Percentiles rank a stretch among this genome's conserved stretches.
These are phyloP conservation scores for Brassica rapa DNA, from an alignment of 345 rosid species.

Conservation along the genomic window DNA sequence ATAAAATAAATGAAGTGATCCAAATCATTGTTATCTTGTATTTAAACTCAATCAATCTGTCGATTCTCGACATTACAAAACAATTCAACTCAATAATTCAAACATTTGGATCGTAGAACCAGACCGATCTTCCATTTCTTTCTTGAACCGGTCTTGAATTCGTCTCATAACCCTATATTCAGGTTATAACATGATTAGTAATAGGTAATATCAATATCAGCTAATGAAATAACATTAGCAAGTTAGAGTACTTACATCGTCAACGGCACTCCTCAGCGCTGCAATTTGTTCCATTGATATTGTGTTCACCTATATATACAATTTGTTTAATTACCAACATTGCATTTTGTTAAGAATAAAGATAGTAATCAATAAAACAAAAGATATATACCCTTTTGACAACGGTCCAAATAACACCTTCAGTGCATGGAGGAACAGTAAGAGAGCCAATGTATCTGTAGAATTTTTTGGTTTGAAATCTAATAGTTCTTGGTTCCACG, in stretches of 20 bases:
- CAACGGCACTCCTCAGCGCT: slow-evolving; percentile 52
- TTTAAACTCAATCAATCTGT: not conserved
- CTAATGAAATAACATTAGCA: not conserved
- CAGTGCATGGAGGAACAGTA: slow-evolving; percentile 72
- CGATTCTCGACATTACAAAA: slow-evolving; percentile 12
- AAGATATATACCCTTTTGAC: slow-evolving; percentile 43
- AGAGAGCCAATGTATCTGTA: slow-evolving; percentile 73
- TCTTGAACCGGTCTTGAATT: slow-evolving; percentile 72
- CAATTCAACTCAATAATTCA: not conserved
- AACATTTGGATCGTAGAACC: slow-evolving; percentile 42
- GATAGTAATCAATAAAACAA: not conserved
- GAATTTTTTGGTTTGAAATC: slow-evolving; percentile 54
- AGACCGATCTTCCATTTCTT: slow-evolving; percentile 47
- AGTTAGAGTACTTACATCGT: slow-evolving; percentile 53
- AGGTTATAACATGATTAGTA: not conserved
- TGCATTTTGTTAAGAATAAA: not conserved
- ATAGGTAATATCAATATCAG: not conserved
- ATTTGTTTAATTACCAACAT: not conserved
- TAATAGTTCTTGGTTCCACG: slow-evolving; percentile 54
- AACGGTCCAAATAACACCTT: slow-evolving; percentile 76
- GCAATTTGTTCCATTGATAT: slow-evolving; percentile 61
- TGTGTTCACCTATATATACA: slow-evolving; percentile 52
- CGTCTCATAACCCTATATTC: slow-evolving; percentile 57
- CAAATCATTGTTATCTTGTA: not conserved
- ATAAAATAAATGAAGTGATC: not conserved